Evolutionary conservation across 495 filamentous ascomycete species (phyloP).

Genomic region (Coniosporium apollinis): DNA sequence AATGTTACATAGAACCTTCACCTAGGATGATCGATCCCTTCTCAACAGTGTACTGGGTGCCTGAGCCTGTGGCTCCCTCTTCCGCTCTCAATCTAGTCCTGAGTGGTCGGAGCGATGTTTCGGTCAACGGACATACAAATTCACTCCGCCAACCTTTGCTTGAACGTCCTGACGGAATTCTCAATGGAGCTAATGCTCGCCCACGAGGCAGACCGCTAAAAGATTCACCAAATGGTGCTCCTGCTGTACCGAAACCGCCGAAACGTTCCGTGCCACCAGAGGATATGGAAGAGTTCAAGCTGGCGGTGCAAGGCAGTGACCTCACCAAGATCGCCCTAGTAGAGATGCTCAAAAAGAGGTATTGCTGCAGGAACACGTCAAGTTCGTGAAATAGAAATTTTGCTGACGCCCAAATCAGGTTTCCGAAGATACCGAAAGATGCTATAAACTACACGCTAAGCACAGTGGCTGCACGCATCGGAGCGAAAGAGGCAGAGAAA

Average conservation of each 20-base stretch:
- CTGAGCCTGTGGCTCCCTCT: conserved; percentile 5
- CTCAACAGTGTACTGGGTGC: conserved; percentile 62
- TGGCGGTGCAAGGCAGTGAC: conserved; percentile 48
- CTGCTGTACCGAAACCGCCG: conserved; percentile 7
- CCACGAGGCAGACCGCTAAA: conserved; percentile 7
- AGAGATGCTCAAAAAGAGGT: conserved; percentile 55
- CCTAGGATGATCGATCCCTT: conserved; percentile 67
- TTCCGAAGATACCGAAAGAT: conserved; percentile 54
- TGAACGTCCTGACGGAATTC: conserved; percentile 5
- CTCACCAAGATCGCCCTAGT: conserved; percentile 60
- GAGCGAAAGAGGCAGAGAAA: conserved; percentile 45
- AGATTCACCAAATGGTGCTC: no score
- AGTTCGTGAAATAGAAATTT: no score
- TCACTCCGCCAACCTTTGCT: conserved; percentile 23
- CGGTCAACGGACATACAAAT: conserved; percentile 13
- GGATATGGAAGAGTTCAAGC: conserved; percentile 55
- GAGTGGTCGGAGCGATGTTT: background rate
- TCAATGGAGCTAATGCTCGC: conserved; percentile 1
- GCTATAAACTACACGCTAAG: conserved; percentile 57
- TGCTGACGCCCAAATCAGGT: no score
- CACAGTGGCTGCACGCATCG: conserved; percentile 48
- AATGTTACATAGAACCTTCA: conserved; percentile 7
- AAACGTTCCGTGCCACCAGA: conserved; percentile 42
- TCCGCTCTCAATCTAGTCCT: background rate
- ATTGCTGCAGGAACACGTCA: no score